Base-by-base conservation (phyloP, 2,329 filamentous ascomycete species). In the Fusarium sp. region DNA sequence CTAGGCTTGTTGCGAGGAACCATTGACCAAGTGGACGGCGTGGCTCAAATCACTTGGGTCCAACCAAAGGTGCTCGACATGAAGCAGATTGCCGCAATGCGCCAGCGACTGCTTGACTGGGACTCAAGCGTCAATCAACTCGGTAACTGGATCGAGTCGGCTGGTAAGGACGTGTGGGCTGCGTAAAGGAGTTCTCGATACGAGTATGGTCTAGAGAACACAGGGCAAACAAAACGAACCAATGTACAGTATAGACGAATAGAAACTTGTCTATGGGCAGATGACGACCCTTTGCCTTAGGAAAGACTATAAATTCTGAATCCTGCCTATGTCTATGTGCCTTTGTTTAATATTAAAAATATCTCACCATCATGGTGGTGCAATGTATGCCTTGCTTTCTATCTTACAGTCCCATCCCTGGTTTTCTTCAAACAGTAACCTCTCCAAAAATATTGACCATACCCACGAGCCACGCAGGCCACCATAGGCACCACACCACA, bases 41-140 rank as follows among this genome's bases (percentile, higher is more conserved):
- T 98, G 74, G 96, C 96, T 45, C 90, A 95, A 80, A 98, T 99
- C 83, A 95, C 95, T 78, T 99, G 96, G 96, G 96, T 99, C 64
- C 96, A 99, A 85, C 96, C 96, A 26, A 98, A 98, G 88, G 95
- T 99, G 35, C 84, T 99, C 74, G 96, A 98, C 81, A 94, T 95
- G 90, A 91, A 90, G 82, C 96, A 98, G 85, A 97, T 99, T 76
- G 93, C 92, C 77, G 93, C 91, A 78, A 98, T 99, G 95, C 90
- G 93, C 77, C 87, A 90, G 78, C 87, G 96, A 76, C 83, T 99
- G 78, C 91, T 92, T 80, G 95, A 99, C 78, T 99, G 96, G 96
- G 95, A 98, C 80, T 91, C 92, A 54, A 97, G 94, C 79, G 95
- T 99, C 71, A 98, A 98, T 81, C 92, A 96, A 82, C 87, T 99